Evolutionary conservation across 768 basidiomycete genomes (phyloP).

Genomic region (Collybiopsis luxurians): DNA sequence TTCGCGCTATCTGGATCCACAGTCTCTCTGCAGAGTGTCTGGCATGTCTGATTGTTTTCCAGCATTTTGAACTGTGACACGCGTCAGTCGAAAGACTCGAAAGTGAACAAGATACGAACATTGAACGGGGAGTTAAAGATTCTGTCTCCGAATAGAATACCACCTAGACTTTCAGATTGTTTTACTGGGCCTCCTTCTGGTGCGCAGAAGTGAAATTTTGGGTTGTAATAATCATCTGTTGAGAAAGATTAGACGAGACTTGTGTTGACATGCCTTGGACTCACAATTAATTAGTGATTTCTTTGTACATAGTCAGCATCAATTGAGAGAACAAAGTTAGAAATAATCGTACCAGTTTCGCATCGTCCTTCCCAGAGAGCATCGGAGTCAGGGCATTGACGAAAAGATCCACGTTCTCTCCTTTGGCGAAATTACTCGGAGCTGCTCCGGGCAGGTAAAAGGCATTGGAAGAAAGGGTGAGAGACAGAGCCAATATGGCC

Average conservation of each 20-base stretch:
- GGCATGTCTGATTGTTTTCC: conserved; percentile 71
- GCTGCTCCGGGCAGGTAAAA: conserved; percentile 95
- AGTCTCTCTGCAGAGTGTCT: conserved; percentile 61
- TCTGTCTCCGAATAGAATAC: conserved; percentile 95
- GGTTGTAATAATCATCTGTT: conserved; percentile 93
- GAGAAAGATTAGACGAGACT: background rate
- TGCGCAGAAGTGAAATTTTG: conserved; percentile 80
- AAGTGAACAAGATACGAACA: conserved; percentile 40
- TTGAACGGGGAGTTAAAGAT: conserved; percentile 91
- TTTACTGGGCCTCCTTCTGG: conserved; percentile 71
- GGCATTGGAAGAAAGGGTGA: conserved; percentile 37
- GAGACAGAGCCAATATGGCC: conserved; percentile 13
- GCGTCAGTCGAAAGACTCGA: conserved; percentile 8
- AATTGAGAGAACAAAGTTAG: conserved; percentile 5
- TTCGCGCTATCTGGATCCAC: conserved; percentile 72
- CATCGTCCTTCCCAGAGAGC: conserved; percentile 61
- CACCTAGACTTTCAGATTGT: conserved; percentile 85
- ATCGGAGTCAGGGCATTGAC: conserved; percentile 92
- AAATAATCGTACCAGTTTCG: conserved; percentile 60
- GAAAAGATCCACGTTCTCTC: conserved; percentile 75
- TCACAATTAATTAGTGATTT: conserved; percentile 90
- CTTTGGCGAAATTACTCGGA: conserved; percentile 73
- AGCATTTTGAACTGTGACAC: conserved; percentile 75
- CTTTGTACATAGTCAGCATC: conserved; percentile 31
- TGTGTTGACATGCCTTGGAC: conserved; percentile 17